Evolutionary conservation across 139 green algal genomes (phyloP).

Genomic region (Axilococcus clingmanii): DNA sequence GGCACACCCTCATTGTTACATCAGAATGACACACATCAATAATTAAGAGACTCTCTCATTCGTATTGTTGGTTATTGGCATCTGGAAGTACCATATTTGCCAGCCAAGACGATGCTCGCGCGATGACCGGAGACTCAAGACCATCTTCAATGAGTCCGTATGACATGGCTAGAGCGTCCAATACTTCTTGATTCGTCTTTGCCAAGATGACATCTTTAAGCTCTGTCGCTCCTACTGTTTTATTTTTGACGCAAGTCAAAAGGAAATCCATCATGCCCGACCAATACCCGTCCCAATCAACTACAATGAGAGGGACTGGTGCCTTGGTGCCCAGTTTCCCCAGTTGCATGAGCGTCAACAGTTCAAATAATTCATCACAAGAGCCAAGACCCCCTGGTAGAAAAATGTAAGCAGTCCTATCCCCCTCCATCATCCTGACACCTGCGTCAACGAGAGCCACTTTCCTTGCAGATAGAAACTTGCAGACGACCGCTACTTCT

Average conservation of each 20-base stretch:
- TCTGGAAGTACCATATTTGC: not conserved
- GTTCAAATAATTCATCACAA: slow-evolving; percentile 44
- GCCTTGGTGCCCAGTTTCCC: slow-evolving; percentile 25
- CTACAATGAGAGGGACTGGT: slow-evolving; percentile 8
- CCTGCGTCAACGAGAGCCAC: slow-evolving; percentile 42
- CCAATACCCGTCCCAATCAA: slow-evolving; percentile 40
- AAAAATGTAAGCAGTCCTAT: slow-evolving; percentile 64
- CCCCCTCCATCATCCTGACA: slow-evolving; percentile 22
- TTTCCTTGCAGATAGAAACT: slow-evolving; percentile 46
- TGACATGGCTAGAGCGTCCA: slow-evolving; percentile 32
- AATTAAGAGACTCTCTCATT: not conserved
- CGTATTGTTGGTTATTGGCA: too few species aligned
- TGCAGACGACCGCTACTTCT: slow-evolving; percentile 35
- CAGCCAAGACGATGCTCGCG: not conserved
- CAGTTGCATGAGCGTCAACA: slow-evolving; percentile 49
- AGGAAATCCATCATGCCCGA: slow-evolving; percentile 39
- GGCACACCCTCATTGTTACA: slow-evolving; percentile 29
- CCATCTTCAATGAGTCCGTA: slow-evolving; percentile 19
- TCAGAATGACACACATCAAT: not conserved
- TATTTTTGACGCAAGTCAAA: slow-evolving; percentile 23
- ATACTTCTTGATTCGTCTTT: slow-evolving; percentile 33
- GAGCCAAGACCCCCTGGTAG: slow-evolving; percentile 54
- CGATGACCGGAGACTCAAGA: not conserved
- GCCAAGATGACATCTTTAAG: slow-evolving; percentile 42
- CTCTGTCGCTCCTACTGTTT: slow-evolving; percentile 29